These are phyloP conservation scores for Penicillium salamii DNA, from an alignment of 495 filamentous ascomycete species.

Conservation along the genomic window DNA sequence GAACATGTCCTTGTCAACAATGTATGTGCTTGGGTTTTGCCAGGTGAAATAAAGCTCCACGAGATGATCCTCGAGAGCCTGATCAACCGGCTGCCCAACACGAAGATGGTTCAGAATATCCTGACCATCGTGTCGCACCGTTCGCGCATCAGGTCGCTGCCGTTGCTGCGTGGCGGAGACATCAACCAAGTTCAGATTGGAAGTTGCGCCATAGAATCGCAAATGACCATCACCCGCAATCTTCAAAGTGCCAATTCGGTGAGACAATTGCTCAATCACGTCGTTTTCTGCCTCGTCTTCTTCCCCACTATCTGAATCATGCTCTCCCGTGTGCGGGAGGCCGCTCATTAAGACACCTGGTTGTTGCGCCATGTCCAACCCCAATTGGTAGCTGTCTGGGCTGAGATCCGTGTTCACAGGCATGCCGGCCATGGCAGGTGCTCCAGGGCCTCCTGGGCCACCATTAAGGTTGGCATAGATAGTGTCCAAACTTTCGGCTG, in stretches of 20 bases:
- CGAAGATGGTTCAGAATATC: constrained; percentile 44
- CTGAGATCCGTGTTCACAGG: constrained; percentile 26
- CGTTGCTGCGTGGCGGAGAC: constrained; percentile 44
- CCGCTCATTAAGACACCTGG: constrained; percentile 26
- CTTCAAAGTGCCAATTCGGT: constrained; percentile 48
- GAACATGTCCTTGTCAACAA: constrained; percentile 50
- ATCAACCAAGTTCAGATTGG: constrained; percentile 48
- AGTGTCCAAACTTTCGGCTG: constrained; percentile 40
- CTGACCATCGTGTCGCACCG: constrained; percentile 45
- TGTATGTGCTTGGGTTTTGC: constrained; percentile 49
- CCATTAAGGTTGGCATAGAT: constrained; percentile 39
- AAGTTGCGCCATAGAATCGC: constrained; percentile 48
- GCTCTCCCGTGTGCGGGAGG: constrained; percentile 17
- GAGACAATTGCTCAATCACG: constrained; percentile 44
- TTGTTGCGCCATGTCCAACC: constrained; percentile 37
- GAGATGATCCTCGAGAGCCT: constrained; percentile 45
- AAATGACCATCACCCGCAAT: constrained; percentile 49
- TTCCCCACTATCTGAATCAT: constrained; percentile 42
- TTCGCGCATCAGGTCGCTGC: constrained; percentile 50
- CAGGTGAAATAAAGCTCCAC: constrained; percentile 51
- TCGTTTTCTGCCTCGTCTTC: constrained; percentile 45
- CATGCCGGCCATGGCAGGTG: not conserved
- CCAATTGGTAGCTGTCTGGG: constrained; percentile 31
- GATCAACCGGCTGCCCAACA: constrained; percentile 41
- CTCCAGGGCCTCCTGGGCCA: not conserved